phyloP scores from a whole-genome alignment of 768 basidiomycete species.

The Cystofilobasidium bisporidii region DNA sequence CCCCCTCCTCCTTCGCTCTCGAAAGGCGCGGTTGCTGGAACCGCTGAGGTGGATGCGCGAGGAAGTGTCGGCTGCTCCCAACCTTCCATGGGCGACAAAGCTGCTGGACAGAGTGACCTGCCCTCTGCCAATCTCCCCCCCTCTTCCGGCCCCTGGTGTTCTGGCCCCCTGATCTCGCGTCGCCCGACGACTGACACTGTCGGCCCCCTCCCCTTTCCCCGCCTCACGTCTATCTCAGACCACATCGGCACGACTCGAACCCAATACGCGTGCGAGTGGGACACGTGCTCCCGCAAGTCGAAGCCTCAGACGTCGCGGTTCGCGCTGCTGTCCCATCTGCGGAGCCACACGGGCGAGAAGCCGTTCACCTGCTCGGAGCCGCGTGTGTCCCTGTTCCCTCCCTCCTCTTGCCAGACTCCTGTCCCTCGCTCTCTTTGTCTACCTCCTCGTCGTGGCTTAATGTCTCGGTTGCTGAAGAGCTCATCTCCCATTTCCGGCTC shows the following conservation, averaged over 20 bases:
- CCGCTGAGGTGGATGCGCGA: background rate
- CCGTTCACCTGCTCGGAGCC: conserved; percentile 74
- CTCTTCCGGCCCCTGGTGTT: no score
- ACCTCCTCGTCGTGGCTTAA: background rate
- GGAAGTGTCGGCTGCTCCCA: no score
- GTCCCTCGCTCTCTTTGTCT: background rate
- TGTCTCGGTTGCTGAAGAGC: no score
- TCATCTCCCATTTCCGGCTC: no score
- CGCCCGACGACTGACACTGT: no score
- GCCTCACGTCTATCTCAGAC: conserved; percentile 47
- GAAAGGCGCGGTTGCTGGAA: no score
- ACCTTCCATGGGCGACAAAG: no score
- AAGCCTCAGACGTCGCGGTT: conserved; percentile 79
- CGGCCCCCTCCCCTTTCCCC: background rate
- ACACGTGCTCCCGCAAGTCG: conserved; percentile 65
- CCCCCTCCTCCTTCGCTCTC: background rate
- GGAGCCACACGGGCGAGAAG: conserved; percentile 89
- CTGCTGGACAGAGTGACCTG: no score
- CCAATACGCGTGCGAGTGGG: conserved; percentile 83
- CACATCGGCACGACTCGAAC: conserved; percentile 75
- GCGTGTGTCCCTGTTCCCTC: conserved; percentile 46
- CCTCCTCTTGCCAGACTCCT: no score
- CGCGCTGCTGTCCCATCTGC: conserved; percentile 78
- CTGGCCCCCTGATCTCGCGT: no score
- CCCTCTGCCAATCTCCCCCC: no score